These are phyloP conservation scores for Zygoascus tannicola DNA, from an alignment of 805 yeast genomes.

Conservation along the genomic window DNA sequence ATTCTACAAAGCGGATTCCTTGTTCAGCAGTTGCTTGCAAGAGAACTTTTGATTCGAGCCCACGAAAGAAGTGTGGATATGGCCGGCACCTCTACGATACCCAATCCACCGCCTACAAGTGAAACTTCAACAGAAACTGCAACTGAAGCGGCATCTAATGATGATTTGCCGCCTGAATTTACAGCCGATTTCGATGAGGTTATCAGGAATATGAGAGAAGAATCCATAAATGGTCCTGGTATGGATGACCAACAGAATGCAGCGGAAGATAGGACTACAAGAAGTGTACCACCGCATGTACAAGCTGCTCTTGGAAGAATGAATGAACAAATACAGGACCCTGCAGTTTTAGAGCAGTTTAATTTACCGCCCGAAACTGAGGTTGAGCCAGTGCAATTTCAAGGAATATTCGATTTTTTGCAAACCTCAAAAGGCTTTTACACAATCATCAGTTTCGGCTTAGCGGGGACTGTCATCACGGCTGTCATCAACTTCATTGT, in stretches of 20 bases:
- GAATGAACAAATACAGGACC: background rate
- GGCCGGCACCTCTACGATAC: background rate
- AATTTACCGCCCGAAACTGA: background rate
- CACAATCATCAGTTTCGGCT: slow-evolving; percentile 16
- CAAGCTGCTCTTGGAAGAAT: background rate
- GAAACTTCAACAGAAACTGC: background rate
- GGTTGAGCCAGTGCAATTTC: background rate
- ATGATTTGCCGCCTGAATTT: background rate
- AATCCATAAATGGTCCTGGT: too few relatives aligned
- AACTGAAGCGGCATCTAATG: background rate
- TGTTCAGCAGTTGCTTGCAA: slow-evolving; percentile 6
- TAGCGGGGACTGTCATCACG: slow-evolving; percentile 16
- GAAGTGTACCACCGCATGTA: background rate
- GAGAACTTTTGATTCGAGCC: background rate
- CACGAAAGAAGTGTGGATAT: background rate
- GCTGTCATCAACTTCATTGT: slow-evolving; percentile 12
- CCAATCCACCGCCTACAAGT: background rate
- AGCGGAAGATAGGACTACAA: background rate
- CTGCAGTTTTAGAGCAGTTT: background rate
- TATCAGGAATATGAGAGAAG: background rate
- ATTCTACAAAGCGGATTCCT: slow-evolving; percentile 24
- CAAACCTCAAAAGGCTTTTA: slow-evolving; percentile 21
- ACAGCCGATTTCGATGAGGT: background rate
- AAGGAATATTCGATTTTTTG: slow-evolving; percentile 23
- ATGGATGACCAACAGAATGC: background rate